Percentiles rank a stretch among this genome's conserved stretches.
phyloP scores from a whole-genome alignment of 345 rosid genomes.

The Aegle marmelos region DNA sequence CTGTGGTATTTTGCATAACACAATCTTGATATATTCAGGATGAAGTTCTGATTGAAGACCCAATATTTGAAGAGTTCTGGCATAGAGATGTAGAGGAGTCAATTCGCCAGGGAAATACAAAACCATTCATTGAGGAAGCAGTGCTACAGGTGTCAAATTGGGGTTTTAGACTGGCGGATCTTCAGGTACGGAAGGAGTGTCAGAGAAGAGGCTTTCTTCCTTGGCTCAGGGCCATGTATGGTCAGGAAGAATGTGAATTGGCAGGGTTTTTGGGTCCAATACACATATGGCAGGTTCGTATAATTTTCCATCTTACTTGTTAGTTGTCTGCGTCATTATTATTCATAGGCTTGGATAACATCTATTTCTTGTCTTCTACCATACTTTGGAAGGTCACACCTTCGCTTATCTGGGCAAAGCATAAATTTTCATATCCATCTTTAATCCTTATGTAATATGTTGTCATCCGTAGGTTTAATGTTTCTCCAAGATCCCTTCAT shows the following conservation, averaged over 20 bases:
- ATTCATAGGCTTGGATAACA: not conserved
- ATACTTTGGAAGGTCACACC: not conserved
- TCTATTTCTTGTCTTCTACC: not conserved
- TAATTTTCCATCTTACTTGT: conserved; percentile 8
- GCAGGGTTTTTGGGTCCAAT: conserved; percentile 70
- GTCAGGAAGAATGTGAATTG: conserved; percentile 69
- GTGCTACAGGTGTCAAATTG: conserved; percentile 69
- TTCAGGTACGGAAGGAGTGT: conserved; percentile 68
- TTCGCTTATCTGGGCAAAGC: not conserved
- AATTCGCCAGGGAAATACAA: conserved; percentile 68
- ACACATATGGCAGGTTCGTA: conserved; percentile 95
- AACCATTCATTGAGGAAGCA: conserved; percentile 81
- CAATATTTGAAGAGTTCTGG: conserved; percentile 70
- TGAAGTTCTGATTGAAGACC: conserved; percentile 47
- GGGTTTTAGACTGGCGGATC: conserved; percentile 80
- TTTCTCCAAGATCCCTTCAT: not conserved
- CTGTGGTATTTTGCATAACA: not conserved
- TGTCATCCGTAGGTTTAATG: not conserved
- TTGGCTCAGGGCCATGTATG: conserved; percentile 80
- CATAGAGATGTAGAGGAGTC: conserved; percentile 93
- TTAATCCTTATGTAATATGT: not conserved
- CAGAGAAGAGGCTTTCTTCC: conserved; percentile 55
- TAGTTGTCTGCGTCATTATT: not conserved
- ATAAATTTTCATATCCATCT: not conserved
- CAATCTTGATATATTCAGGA: conserved; percentile 51